Conservation (phyloP, 2,329 filamentous ascomycete species). For the Diaporthe helianthi region DNA sequence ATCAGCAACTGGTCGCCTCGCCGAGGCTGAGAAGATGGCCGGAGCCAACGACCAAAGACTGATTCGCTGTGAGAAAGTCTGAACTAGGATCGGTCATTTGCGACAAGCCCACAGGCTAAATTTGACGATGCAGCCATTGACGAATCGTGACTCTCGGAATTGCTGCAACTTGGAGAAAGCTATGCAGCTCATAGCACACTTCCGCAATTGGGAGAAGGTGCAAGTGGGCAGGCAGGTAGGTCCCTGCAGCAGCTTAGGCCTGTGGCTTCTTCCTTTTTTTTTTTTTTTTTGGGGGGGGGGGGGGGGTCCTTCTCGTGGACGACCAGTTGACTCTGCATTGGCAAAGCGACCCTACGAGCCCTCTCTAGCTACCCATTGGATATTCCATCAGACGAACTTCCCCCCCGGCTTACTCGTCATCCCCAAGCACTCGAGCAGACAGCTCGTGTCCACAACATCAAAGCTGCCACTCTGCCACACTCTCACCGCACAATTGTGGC, state of each 20-base stretch:
- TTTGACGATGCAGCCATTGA: constrained; percentile 25
- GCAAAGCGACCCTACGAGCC: neutral
- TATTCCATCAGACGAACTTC: constrained; percentile 13
- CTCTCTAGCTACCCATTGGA: constrained; percentile 6
- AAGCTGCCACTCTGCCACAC: neutral
- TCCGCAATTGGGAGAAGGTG: neutral
- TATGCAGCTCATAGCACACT: neutral
- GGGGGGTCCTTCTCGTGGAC: neutral
- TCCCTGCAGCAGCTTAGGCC: neutral
- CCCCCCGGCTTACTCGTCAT: constrained; percentile 7
- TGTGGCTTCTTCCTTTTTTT: neutral
- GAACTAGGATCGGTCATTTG: constrained; percentile 25
- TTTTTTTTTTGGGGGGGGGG: too few species aligned
- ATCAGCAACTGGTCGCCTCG: constrained; percentile 34
- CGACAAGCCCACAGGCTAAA: constrained; percentile 24
- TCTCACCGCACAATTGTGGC: constrained; percentile 14
- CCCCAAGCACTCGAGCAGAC: neutral
- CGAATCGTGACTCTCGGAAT: constrained; percentile 21
- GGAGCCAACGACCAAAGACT: constrained; percentile 12
- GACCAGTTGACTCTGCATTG: neutral
- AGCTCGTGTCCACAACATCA: constrained; percentile 3
- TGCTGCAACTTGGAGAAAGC: neutral
- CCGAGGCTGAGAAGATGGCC: constrained; percentile 34
- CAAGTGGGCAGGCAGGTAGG: neutral
- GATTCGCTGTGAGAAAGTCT: constrained; percentile 29